Evolutionary conservation across 108 stramenopile genomes (phyloP).

Genomic region (Nitzschia palea): DNA sequence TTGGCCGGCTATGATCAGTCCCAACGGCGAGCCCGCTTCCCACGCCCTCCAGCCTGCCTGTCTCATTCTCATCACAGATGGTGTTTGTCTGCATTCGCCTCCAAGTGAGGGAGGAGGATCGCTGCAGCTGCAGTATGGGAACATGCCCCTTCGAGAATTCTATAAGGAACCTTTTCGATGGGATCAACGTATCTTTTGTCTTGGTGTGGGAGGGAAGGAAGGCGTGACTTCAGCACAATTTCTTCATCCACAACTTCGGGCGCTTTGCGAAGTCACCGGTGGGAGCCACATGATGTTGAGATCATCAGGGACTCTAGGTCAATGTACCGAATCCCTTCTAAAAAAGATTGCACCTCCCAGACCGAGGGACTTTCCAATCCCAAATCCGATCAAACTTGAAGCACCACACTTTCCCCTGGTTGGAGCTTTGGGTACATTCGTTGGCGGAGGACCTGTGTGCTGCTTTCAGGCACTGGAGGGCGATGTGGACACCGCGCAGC

Average conservation of each 20-base stretch:
- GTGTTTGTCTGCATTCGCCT: conserved; percentile 62
- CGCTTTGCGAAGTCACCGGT: conserved; percentile 85
- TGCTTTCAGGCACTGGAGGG: conserved; percentile 68
- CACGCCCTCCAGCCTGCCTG: conserved; percentile 77
- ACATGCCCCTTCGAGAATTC: conserved; percentile 71
- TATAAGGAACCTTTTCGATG: conserved; percentile 83
- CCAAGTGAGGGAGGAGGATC: conserved; percentile 67
- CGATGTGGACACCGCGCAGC: conserved; percentile 29
- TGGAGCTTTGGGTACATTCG: conserved; percentile 42
- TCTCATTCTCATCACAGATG: conserved; percentile 77
- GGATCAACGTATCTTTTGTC: conserved; percentile 81
- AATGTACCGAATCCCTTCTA: conserved; percentile 39
- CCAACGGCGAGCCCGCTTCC: conserved; percentile 31
- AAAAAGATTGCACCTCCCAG: conserved; percentile 50
- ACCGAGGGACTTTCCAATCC: conserved; percentile 39
- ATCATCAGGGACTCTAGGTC: conserved; percentile 39
- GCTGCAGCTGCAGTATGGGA: conserved; percentile 68
- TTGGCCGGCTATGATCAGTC: conserved; percentile 49
- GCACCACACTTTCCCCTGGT: neutral
- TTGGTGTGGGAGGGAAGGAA: conserved; percentile 55
- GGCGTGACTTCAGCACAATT: conserved; percentile 38
- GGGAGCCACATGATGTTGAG: conserved; percentile 59
- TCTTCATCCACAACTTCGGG: conserved; percentile 65
- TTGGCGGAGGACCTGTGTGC: conserved; percentile 75
- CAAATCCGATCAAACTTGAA: conserved; percentile 49